A percentile compares a stretch with the other conserved stretches of the same genome.
Evolutionary conservation across 2,329 filamentous ascomycete species (phyloP).

Genomic region (Nothomitra cinnamomea): DNA sequence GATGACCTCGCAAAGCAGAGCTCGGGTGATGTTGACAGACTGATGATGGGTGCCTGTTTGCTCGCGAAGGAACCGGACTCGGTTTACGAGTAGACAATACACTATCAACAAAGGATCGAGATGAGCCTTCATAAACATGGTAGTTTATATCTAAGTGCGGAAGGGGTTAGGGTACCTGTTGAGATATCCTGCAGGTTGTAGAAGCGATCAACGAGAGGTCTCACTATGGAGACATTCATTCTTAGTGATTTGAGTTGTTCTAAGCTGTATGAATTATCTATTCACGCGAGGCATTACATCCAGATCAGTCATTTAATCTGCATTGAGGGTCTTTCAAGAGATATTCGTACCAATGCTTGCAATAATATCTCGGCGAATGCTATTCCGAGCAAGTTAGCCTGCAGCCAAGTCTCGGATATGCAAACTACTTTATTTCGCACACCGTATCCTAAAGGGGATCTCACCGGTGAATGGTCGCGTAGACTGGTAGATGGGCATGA

Average conservation of each 20-base stretch:
- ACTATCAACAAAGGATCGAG: conserved; percentile 29
- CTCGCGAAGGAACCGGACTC: conserved; percentile 62
- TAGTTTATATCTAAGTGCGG: no score
- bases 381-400: conserved; percentile 5
- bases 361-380: conserved; percentile 17
- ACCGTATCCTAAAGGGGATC: neutral
- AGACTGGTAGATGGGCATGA: neutral
- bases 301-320: neutral
- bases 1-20: conserved; percentile 62
- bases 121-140: neutral
- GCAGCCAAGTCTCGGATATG: neutral
- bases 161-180: conserved; percentile 33
- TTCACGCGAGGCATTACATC: neutral
- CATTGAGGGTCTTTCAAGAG: conserved; percentile 13
- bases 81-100: conserved; percentile 70
- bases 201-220: conserved; percentile 68
- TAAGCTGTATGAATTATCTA: conserved; percentile 48
- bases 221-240: conserved; percentile 65
- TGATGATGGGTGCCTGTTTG: conserved; percentile 62
- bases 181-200: conserved; percentile 68
- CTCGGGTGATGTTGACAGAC: conserved; percentile 64
- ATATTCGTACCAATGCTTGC: conserved; percentile 21
- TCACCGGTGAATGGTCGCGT: neutral
- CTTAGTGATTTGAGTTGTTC: conserved; percentile 66
- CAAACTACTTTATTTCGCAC: no score